These are phyloP conservation scores for Diplodia corticola DNA, from an alignment of 2,329 filamentous ascomycete genomes.

Conservation along the genomic window DNA sequence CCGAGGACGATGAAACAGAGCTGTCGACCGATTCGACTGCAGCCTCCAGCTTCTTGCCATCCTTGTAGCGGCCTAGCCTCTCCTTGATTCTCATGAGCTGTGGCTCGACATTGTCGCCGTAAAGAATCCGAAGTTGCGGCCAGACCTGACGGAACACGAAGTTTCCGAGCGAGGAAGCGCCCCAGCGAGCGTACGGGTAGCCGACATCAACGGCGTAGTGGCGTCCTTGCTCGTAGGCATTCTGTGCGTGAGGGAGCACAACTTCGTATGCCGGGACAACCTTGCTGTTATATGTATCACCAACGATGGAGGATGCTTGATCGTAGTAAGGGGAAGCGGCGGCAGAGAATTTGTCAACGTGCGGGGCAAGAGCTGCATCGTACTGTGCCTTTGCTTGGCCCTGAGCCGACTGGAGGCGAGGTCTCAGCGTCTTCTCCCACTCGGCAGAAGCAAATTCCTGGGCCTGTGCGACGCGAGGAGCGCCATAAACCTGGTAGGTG, in stretches of 20 bases:
- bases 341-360: constrained; percentile 64
- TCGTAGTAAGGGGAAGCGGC: constrained; percentile 71
- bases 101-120: constrained; percentile 90
- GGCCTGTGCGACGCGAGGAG: constrained; percentile 68
- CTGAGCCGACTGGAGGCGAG: constrained; percentile 69
- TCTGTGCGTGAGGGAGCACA: constrained; percentile 71
- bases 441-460: constrained; percentile 66
- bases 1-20: constrained; percentile 28
- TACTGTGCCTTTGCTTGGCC: constrained; percentile 65
- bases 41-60: constrained; percentile 63
- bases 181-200: constrained; percentile 70
- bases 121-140: constrained; percentile 77
- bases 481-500: constrained; percentile 68
- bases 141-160: constrained; percentile 78
- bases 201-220: constrained; percentile 68
- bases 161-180: constrained; percentile 65
- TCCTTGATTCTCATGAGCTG: constrained; percentile 91
- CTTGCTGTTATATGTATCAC: constrained; percentile 70
- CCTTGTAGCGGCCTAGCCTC: constrained; percentile 75
- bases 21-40: constrained; percentile 56
- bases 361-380: constrained; percentile 68
- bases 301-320: constrained; percentile 61
- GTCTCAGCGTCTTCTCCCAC: constrained; percentile 78
- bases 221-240: constrained; percentile 66
- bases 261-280: constrained; percentile 74